Evolutionary conservation across 805 yeast species (phyloP).

Genomic region (Cyberlindnera xylosilytica): DNA sequence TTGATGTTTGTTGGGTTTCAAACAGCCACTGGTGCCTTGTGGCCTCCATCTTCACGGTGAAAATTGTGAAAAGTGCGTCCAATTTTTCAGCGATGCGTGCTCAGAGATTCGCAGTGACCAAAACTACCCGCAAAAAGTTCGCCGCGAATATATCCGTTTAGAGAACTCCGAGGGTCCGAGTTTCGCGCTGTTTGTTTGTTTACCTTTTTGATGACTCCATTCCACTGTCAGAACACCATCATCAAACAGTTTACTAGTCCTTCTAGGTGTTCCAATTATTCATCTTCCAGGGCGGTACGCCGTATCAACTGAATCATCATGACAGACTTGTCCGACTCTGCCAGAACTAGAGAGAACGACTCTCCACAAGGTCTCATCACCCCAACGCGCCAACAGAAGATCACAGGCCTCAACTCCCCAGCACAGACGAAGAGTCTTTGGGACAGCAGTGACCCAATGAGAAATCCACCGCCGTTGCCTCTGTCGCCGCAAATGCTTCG

Average conservation of each 20-base stretch:
- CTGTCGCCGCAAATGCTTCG: slow-evolving; percentile 37
- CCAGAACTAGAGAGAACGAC: slow-evolving; percentile 19
- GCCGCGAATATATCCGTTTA: slow-evolving; percentile 2
- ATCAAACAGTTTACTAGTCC: too few species aligned
- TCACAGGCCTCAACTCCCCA: slow-evolving; percentile 18
- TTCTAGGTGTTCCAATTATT: too few species aligned
- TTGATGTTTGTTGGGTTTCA: slow-evolving; percentile 16
- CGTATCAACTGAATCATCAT: not conserved
- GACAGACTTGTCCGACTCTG: not conserved
- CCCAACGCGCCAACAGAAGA: slow-evolving; percentile 12
- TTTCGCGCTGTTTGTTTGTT: slow-evolving; percentile 11
- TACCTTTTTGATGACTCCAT: slow-evolving; percentile 9
- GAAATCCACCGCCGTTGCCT: slow-evolving; percentile 41
- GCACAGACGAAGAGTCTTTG: slow-evolving; percentile 25
- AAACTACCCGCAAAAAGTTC: slow-evolving; percentile 11
- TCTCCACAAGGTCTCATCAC: slow-evolving; percentile 10
- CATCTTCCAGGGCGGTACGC: not conserved
- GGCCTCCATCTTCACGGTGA: slow-evolving; percentile 16
- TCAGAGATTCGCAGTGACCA: slow-evolving; percentile 24
- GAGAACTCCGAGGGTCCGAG: not conserved
- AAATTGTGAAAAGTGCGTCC: slow-evolving; percentile 25
- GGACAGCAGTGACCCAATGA: slow-evolving; percentile 38
- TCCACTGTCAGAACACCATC: not conserved
- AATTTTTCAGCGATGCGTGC: slow-evolving; percentile 19
- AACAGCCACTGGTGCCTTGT: slow-evolving; percentile 2